Evolutionary conservation across 768 basidiomycete species (phyloP), one percentile per base, ranked within the genome.

Genomic region (Rhodotorula diobovata): DNA sequence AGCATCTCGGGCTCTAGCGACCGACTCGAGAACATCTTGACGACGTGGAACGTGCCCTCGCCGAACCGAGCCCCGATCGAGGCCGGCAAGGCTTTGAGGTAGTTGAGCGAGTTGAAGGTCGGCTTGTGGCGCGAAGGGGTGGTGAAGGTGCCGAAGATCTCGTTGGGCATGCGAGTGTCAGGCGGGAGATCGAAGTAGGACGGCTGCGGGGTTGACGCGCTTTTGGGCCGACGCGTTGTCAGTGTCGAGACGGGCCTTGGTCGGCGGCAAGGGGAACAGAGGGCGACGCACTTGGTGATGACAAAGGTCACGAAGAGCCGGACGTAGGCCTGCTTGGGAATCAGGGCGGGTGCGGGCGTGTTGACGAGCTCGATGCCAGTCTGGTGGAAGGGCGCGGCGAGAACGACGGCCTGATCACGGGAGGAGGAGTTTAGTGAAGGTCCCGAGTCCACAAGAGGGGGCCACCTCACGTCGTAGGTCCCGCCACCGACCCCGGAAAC

Each of bases 231-330:
- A 35, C 8, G 51, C 14, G 50, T 18, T 6, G 21, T 14, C n/a
- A 30, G 10, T 30, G 9, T 16, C 35, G 18, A 25, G 37, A 80
- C 9, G 87, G 25, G 37, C 55, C 43, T n/a, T n/a, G n/a, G n/a
- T n/a, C n/a, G n/a, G n/a, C 58, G 41, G 34, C 12, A 37, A 61
- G 45, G 32, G 3, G 2, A 51, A 81, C 4, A 83, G 20, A 6
- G n/a, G 25, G 45, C 3, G 43, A 35, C 65, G 25, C 2, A 59
- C 65, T 87, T 87, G 4, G 95, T 97, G n/a, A 88, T 85, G 50
- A 98, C 83, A 32, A 93, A 84, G 18, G 95, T 96, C 61, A 95
- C 93, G 78, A 94, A 90, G 4, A 97, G 86, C 73, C 85, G 86
- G 58, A 92, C 85, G 78, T 95, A 96, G 32, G 88, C 87, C 73